These are phyloP conservation scores for Erodium chrysanthum DNA, from an alignment of 441 rosid species.

Conservation along the genomic window DNA sequence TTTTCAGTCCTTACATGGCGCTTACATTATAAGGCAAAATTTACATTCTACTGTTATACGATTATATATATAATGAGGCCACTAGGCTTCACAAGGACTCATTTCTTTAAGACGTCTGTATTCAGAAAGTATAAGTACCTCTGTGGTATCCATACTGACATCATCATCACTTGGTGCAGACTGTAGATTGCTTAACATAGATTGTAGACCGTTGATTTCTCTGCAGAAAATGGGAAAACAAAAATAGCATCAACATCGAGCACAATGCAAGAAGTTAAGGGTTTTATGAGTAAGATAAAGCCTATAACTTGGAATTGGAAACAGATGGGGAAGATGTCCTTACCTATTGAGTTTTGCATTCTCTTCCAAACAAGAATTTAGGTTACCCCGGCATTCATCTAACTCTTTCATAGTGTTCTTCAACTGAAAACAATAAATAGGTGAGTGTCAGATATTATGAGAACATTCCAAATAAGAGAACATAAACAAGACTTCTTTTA, in stretches of 20 bases:
- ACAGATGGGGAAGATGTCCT: conserved; percentile 22
- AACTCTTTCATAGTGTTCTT: conserved; percentile 47
- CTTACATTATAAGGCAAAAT: background rate
- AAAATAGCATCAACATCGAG: conserved; percentile 19
- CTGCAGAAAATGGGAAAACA: conserved; percentile 38
- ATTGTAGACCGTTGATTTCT: conserved; percentile 50
- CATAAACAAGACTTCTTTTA: conserved; percentile 1
- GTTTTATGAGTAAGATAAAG: conserved; percentile 13
- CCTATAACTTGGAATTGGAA: conserved; percentile 18
- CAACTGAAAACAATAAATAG: conserved; percentile 39
- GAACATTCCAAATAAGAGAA: conserved; percentile 15
- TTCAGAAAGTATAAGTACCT: conserved; percentile 33
- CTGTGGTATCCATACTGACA: conserved; percentile 21
- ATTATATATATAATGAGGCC: background rate
- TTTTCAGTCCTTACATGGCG: background rate
- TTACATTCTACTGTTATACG: background rate
- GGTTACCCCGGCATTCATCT: conserved; percentile 59
- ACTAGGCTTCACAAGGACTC: background rate
- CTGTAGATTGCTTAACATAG: conserved; percentile 35
- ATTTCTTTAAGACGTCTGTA: background rate
- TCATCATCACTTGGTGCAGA: conserved; percentile 31
- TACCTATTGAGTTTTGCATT: conserved; percentile 71
- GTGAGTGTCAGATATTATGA: conserved; percentile 16
- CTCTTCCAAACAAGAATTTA: conserved; percentile 68
- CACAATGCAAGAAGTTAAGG: conserved; percentile 11